Evolutionary conservation across 306 rosid species (phyloP).

Genomic region (Morella rubra): DNA sequence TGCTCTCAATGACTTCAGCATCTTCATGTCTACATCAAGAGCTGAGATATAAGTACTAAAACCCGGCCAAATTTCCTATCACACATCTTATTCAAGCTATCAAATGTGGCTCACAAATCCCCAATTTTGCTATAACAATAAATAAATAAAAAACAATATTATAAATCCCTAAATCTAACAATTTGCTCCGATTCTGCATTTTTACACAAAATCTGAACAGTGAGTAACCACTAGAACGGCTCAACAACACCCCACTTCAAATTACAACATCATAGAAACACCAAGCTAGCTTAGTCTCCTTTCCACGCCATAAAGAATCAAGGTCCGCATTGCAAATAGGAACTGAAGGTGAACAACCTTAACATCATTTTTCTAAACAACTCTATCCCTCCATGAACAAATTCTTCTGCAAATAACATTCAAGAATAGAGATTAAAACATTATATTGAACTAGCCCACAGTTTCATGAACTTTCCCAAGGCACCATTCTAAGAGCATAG

Average conservation of each 20-base stretch:
- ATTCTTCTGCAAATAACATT: slow-evolving; percentile 36
- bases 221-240: too few relatives aligned
- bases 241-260: too few relatives aligned
- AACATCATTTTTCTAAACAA: slow-evolving; percentile 34
- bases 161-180: too few relatives aligned
- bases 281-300: too few relatives aligned
- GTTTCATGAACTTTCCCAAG: background rate
- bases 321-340: too few relatives aligned
- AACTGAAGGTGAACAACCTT: too few relatives aligned
- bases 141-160: too few relatives aligned
- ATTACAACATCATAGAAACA: too few relatives aligned
- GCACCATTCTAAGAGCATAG: background rate
- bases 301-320: too few relatives aligned
- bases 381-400: slow-evolving; percentile 36
- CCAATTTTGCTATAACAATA: slow-evolving; percentile 39
- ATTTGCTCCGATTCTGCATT: too few relatives aligned
- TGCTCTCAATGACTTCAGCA: slow-evolving; percentile 27
- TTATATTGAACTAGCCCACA: too few relatives aligned
- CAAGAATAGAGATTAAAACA: slow-evolving; percentile 34
- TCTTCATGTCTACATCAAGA: slow-evolving; percentile 42
- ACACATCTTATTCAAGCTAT: slow-evolving; percentile 35
- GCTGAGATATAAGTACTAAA: slow-evolving; percentile 35
- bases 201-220: too few relatives aligned
- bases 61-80: slow-evolving; percentile 28
- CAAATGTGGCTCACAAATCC: slow-evolving; percentile 40